These are phyloP conservation scores for Cylindrodendrum hubeiense DNA, from an alignment of 2,329 filamentous ascomycete genomes.

Conservation along the genomic window DNA sequence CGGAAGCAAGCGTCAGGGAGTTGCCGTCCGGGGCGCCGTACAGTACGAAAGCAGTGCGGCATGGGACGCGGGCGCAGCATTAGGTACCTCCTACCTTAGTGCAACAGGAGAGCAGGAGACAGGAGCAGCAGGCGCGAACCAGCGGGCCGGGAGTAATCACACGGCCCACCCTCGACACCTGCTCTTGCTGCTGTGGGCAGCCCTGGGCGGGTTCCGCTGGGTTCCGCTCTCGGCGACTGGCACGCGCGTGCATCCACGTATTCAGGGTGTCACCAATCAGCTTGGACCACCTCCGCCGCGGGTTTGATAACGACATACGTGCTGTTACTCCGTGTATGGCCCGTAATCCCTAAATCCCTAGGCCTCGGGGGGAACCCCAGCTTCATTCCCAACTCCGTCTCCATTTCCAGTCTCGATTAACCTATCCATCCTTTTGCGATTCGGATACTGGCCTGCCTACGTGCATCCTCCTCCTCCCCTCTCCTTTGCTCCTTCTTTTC, in stretches of 20 bases:
- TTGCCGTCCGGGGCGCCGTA: not conserved
- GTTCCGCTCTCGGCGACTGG: slow-evolving; percentile 33
- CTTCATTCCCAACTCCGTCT: not conserved
- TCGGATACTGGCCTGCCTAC: not conserved
- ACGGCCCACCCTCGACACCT: slow-evolving; percentile 30
- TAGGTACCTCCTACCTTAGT: not conserved
- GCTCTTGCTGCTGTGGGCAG: not conserved
- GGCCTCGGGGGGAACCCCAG: not conserved
- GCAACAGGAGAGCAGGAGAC: not conserved
- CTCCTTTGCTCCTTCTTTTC: not conserved
- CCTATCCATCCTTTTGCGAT: slow-evolving; percentile 7
- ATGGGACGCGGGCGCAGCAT: not conserved
- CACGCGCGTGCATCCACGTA: slow-evolving; percentile 23
- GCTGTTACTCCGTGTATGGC: not conserved
- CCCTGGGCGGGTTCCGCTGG: slow-evolving; percentile 29
- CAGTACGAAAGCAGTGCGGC: not conserved
- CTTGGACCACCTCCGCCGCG: not conserved
- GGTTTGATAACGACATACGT: slow-evolving; percentile 11
- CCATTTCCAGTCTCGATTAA: not conserved
- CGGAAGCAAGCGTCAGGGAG: not conserved
- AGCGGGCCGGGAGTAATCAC: slow-evolving; percentile 27
- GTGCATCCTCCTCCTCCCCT: not conserved
- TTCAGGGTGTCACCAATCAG: slow-evolving; percentile 10
- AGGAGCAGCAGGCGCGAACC: not conserved
- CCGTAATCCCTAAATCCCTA: not conserved